Base-by-base conservation (phyloP, 257 asterid genomes). In the Verbascum thapsus region DNA sequence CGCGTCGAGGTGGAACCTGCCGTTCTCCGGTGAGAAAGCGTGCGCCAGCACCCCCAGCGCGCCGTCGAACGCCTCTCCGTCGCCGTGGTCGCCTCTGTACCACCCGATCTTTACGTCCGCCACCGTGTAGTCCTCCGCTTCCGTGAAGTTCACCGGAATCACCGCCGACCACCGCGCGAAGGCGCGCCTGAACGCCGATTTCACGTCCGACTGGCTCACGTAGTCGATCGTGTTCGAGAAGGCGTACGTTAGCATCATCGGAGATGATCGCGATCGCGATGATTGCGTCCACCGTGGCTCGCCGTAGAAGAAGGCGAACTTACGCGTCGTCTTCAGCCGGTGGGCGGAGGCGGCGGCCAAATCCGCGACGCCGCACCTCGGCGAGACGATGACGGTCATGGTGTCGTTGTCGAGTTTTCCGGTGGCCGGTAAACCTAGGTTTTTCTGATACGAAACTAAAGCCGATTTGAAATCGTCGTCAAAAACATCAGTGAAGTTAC, bases 21-120 rank as follows among this genome's bases (percentile, higher is more conserved):
- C 97, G 80, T 87, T 83, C 53, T 88, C 96, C 68, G 98, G 98
- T 38, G 96, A 81, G 77, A 87, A 91, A 0, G 97, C 98, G 74
- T 91, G 98, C 0, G 97, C 98, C 54, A 91, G 70, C 30, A 85
- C 83, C 9, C 98, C 98, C 15, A 88, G 39, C 1, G 72, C 83
- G 34, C 96, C 97, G 59, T 91, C 98, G 53, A 91, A 91, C 49
- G 95, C 76, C 73, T 81, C 78, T 6, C 95, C 97, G 48, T 91
- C 98, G 1, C 98, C 98, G 70, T 91, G 98, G 66, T 83, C 90
- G 2, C 96, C 92, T 13, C 54, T n/a, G 61, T 78, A 86, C 73
- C 91, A 91, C 19, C 98, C 97, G 15, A 91, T 85, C 71, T 59
- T 86, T 6, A 91, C 75, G 49, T 91, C 85, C n/a, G 97, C 95